Evolutionary conservation across 2,329 filamentous ascomycete species (phyloP).

Genomic region (Alternaria gaisen): DNA sequence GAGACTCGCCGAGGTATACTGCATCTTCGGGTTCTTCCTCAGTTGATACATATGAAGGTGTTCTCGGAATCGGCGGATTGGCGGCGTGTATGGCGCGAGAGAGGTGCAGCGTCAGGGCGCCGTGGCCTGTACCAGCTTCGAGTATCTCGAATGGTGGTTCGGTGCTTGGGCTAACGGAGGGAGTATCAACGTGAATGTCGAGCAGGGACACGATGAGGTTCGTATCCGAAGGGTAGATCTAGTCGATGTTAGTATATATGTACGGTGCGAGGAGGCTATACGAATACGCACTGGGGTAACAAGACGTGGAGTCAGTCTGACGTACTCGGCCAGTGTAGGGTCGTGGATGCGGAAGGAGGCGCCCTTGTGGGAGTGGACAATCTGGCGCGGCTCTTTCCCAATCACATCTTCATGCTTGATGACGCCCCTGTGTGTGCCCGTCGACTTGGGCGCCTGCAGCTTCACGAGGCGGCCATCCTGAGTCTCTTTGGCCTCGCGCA

Average conservation of each 20-base stretch:
- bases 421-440: slow-evolving; percentile 58
- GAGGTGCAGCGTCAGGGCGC: slow-evolving; percentile 77
- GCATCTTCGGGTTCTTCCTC: slow-evolving; percentile 39
- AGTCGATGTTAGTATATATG: slow-evolving; percentile 23
- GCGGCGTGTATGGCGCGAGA: slow-evolving; percentile 78
- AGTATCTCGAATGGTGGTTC: slow-evolving; percentile 73
- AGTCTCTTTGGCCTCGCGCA: slow-evolving; percentile 52
- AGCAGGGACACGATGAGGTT: slow-evolving; percentile 78
- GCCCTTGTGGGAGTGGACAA: slow-evolving; percentile 65
- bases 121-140: slow-evolving; percentile 87
- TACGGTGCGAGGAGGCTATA: not conserved
- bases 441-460: slow-evolving; percentile 46
- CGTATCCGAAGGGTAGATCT: slow-evolving; percentile 80
- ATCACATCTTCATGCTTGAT: slow-evolving; percentile 68
- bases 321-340: slow-evolving; percentile 77
- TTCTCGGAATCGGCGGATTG: slow-evolving; percentile 64
- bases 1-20: slow-evolving; percentile 43
- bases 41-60: slow-evolving; percentile 17
- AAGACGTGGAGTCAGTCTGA: slow-evolving; percentile 70
- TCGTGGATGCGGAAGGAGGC: slow-evolving; percentile 65
- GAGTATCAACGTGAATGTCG: slow-evolving; percentile 70
- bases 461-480: slow-evolving; percentile 52
- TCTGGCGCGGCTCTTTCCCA: slow-evolving; percentile 67
- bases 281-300: slow-evolving; percentile 73
- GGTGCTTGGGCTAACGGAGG: slow-evolving; percentile 43